Conservation (phyloP, 768 basidiomycete species). For the Tylopilus sp. region DNA sequence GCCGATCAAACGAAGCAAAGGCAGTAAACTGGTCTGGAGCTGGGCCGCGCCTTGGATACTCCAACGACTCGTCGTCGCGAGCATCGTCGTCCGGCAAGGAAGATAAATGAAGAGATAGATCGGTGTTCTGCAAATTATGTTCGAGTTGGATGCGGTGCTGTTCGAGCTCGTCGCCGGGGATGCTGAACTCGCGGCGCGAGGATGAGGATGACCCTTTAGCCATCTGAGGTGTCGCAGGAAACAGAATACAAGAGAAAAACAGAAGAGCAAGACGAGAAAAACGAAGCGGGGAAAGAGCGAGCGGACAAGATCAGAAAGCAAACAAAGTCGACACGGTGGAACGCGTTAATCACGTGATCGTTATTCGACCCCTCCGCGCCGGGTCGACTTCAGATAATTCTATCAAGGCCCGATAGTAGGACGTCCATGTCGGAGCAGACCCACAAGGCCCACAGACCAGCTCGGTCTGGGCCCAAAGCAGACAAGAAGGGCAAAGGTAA, state of each 20-base stretch:
- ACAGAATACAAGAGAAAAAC: slow-evolving; percentile 13
- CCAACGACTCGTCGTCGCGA: slow-evolving; percentile 50
- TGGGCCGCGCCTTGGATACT: slow-evolving; percentile 70
- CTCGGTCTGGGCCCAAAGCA: slow-evolving; percentile 67
- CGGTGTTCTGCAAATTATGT: slow-evolving; percentile 69
- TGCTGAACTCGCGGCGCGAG: slow-evolving; percentile 45
- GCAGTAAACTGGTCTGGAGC: slow-evolving; percentile 54
- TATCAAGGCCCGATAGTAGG: too few species aligned
- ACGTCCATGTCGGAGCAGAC: slow-evolving; percentile 62
- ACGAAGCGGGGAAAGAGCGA: slow-evolving; percentile 6
- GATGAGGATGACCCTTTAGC: slow-evolving; percentile 25
- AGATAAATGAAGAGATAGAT: slow-evolving; percentile 68
- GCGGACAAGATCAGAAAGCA: slow-evolving; percentile 3
- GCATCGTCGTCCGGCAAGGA: slow-evolving; percentile 42
- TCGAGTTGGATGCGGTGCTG: slow-evolving; percentile 75
- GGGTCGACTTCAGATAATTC: slow-evolving; percentile 25
- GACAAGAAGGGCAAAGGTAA: slow-evolving; percentile 76
- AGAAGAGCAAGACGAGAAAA: slow-evolving; percentile 12
- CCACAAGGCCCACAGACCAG: slow-evolving; percentile 80
- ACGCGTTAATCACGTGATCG: slow-evolving; percentile 32
- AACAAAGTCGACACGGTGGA: slow-evolving; percentile 19
- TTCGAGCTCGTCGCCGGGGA: slow-evolving; percentile 72
- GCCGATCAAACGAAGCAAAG: slow-evolving; percentile 59
- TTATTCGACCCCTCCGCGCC: slow-evolving; percentile 3
- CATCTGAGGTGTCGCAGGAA: slow-evolving; percentile 22